phyloP scores from a whole-genome alignment of 495 filamentous ascomycete species.

The Podospora pseudopauciseta region DNA sequence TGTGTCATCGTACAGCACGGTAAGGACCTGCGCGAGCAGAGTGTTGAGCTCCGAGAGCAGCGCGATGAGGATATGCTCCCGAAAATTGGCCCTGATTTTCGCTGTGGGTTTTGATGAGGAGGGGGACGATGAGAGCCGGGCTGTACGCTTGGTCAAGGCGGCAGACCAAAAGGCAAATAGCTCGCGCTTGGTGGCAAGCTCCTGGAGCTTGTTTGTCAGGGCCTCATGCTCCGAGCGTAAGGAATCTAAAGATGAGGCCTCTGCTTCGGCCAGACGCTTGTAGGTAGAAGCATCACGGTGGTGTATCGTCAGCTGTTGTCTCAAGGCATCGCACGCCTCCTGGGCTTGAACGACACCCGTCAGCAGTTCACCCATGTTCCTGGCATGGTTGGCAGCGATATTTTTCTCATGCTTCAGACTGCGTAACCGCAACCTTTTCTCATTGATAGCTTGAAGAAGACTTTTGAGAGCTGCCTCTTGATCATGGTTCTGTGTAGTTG shows the following conservation, averaged over 20 bases:
- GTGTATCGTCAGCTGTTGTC: not conserved
- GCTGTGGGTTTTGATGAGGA: not conserved
- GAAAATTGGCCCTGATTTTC: not conserved
- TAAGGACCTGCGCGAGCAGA: conserved; percentile 27
- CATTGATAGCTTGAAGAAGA: not conserved
- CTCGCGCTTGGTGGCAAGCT: conserved; percentile 4
- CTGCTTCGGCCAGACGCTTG: not conserved
- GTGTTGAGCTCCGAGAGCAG: conserved; percentile 31
- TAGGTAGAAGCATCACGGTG: not conserved
- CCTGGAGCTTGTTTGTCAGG: not conserved
- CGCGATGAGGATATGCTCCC: conserved; percentile 1
- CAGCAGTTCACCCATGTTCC: not conserved
- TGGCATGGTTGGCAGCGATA: not conserved
- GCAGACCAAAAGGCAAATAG: conserved; percentile 7
- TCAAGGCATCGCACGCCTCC: not conserved
- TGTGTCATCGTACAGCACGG: conserved; percentile 30
- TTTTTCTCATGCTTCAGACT: not conserved
- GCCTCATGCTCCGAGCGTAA: not conserved
- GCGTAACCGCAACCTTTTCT: not conserved
- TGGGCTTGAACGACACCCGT: not conserved
- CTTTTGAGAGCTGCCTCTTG: not conserved
- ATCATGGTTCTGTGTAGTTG: not conserved
- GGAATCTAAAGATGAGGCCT: not conserved
- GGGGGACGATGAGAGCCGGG: too few species aligned
- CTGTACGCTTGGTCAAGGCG: conserved; percentile 1